Conservation (phyloP, 768 basidiomycete genomes). For the Podaxis rugospora region DNA sequence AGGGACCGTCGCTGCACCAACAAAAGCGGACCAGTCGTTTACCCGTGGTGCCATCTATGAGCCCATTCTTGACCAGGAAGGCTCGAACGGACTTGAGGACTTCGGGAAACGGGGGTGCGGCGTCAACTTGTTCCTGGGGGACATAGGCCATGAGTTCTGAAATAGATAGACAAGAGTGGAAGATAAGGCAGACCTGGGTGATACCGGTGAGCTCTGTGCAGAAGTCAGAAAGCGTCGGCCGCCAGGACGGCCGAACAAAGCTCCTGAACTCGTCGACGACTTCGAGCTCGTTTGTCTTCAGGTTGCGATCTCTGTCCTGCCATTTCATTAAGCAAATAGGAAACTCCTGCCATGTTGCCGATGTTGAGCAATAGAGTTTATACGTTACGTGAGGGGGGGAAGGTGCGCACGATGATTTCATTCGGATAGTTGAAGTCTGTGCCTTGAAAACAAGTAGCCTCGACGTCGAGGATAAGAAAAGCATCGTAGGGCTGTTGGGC, state of each 20-base stretch:
- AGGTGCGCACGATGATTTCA: conserved; percentile 82
- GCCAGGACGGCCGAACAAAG: conserved; percentile 87
- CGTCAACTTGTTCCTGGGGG: conserved; percentile 71
- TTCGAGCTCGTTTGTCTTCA: conserved; percentile 53
- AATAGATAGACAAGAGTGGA: background rate
- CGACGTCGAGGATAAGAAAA: conserved; percentile 87
- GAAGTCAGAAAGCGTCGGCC: conserved; percentile 74
- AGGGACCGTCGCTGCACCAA: conserved; percentile 85
- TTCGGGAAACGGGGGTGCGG: conserved; percentile 69
- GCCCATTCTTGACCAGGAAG: conserved; percentile 67
- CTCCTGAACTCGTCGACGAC: conserved; percentile 80
- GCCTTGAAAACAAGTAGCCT: conserved; percentile 74
- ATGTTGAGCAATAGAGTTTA: background rate
- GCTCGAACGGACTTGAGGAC: conserved; percentile 58
- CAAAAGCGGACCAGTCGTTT: conserved; percentile 59
- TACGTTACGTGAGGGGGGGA: conserved; percentile 2
- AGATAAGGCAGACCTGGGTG: conserved; percentile 64
- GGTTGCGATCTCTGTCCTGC: conserved; percentile 55
- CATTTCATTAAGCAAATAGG: conserved; percentile 88
- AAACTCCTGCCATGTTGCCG: conserved; percentile 62
- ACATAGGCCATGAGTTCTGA: background rate
- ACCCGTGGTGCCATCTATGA: conserved; percentile 59
- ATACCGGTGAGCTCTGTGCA: conserved; percentile 90
- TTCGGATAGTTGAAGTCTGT: conserved; percentile 82
- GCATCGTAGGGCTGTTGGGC: conserved; percentile 57